phyloP scores from a whole-genome alignment of 75 land plant genomes.

The Chamaecyparis obtusa region DNA sequence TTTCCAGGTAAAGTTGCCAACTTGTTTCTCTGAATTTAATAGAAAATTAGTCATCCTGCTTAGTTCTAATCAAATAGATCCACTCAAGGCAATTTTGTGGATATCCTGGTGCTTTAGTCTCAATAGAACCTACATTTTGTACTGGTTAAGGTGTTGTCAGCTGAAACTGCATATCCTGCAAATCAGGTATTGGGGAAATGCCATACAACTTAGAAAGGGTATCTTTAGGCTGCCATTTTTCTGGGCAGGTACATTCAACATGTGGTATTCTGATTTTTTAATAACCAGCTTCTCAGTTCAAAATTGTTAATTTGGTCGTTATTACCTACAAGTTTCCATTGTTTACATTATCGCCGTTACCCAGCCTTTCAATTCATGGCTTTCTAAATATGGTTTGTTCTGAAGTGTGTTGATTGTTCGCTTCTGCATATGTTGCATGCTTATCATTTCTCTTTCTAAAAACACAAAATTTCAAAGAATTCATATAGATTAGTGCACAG shows the following conservation, averaged over 20 bases:
- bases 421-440: not conserved
- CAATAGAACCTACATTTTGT: not conserved
- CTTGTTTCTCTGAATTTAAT: not conserved
- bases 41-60: too few relatives aligned
- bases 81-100: not conserved
- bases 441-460: not conserved
- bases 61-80: not conserved
- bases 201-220: not conserved
- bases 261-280: not conserved
- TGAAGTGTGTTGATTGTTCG: not conserved
- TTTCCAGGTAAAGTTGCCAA: slow-evolving; percentile 62
- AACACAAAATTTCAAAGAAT: not conserved
- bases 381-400: not conserved
- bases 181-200: not conserved
- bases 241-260: not conserved
- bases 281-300: not conserved
- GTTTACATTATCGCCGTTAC: too few relatives aligned
- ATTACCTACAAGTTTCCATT: not conserved
- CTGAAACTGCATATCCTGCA: not conserved
- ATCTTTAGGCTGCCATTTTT: not conserved
- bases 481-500: too few relatives aligned
- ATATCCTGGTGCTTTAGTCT: not conserved
- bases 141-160: not conserved
- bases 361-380: too few relatives aligned
- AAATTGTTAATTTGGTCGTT: not conserved